Evolutionary conservation across 2,329 filamentous ascomycete genomes (phyloP).

Genomic region (Verticillium dahliae): DNA sequence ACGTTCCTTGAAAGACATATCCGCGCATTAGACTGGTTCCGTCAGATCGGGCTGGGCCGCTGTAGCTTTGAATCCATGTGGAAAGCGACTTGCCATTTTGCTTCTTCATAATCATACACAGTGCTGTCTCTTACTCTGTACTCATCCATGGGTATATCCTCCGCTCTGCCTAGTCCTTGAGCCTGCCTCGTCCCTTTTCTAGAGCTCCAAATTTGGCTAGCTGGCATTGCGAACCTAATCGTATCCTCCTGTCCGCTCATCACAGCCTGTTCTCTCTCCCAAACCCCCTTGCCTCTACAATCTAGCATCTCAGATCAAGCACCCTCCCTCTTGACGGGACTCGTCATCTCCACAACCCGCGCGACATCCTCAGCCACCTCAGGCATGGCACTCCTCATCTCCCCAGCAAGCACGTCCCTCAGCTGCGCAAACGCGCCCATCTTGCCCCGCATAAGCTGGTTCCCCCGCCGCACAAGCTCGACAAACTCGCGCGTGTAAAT

Average conservation of each 20-base stretch:
- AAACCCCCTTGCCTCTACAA: too few species aligned
- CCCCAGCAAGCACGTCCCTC: slow-evolving; percentile 53
- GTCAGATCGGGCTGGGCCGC: background rate
- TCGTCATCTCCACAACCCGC: slow-evolving; percentile 40
- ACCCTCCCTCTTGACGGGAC: slow-evolving; percentile 4
- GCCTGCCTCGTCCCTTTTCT: too few species aligned
- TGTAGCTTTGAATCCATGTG: background rate
- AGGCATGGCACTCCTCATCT: slow-evolving; percentile 52
- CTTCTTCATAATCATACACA: background rate
- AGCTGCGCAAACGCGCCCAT: slow-evolving; percentile 53
- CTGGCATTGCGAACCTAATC: too few species aligned
- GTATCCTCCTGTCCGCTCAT: too few species aligned
- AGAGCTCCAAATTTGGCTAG: too few species aligned
- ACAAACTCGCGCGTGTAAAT: slow-evolving; percentile 71
- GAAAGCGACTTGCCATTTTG: background rate
- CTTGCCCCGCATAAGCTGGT: slow-evolving; percentile 63
- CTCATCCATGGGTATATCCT: background rate
- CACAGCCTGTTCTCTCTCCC: too few species aligned
- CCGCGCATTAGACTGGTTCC: background rate
- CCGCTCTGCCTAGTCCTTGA: background rate
- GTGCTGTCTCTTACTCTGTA: background rate
- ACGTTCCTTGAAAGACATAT: background rate
- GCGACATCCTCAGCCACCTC: slow-evolving; percentile 50
- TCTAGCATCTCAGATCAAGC: background rate
- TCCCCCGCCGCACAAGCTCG: slow-evolving; percentile 58